These are phyloP conservation scores for Fragilariopsis cylindrus DNA, from an alignment of 108 stramenopile species.

Conservation along the genomic window DNA sequence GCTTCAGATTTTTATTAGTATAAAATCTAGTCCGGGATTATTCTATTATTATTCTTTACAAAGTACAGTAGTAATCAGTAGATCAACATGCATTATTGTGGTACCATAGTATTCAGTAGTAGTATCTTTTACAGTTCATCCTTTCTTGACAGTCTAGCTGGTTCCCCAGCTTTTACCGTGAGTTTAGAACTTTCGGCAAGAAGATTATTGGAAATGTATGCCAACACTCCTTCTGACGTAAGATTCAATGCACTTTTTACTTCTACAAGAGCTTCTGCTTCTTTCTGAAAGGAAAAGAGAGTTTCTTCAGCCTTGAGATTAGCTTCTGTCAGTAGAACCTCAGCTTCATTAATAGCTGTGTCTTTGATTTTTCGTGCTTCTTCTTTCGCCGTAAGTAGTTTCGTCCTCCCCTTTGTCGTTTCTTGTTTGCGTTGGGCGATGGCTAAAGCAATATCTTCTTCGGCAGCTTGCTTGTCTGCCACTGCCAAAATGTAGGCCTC, in stretches of 20 bases:
- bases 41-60: too few relatives aligned
- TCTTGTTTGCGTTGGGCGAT: constrained; percentile 43
- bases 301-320: constrained; percentile 46
- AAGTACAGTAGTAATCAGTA: too few relatives aligned
- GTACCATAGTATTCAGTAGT: too few relatives aligned
- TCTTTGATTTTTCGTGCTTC: constrained; percentile 46
- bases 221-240: constrained; percentile 49
- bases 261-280: constrained; percentile 38
- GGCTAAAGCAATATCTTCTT: constrained; percentile 55
- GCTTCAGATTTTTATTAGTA: too few relatives aligned
- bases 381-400: constrained; percentile 37
- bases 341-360: constrained; percentile 46
- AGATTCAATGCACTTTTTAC: constrained; percentile 42
- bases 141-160: constrained; percentile 40
- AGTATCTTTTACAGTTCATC: constrained; percentile 10
- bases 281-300: constrained; percentile 43
- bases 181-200: constrained; percentile 28
- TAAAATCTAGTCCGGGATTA: too few relatives aligned
- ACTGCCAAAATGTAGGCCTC: constrained; percentile 41
- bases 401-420: constrained; percentile 49
- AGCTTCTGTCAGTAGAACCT: constrained; percentile 47
- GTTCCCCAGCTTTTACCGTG: constrained; percentile 40
- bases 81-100: too few relatives aligned
- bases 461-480: constrained; percentile 47
- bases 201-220: constrained; percentile 37